These are phyloP conservation scores for Bipolaris oryzae DNA, from an alignment of 2,329 filamentous ascomycete species.

Conservation along the genomic window DNA sequence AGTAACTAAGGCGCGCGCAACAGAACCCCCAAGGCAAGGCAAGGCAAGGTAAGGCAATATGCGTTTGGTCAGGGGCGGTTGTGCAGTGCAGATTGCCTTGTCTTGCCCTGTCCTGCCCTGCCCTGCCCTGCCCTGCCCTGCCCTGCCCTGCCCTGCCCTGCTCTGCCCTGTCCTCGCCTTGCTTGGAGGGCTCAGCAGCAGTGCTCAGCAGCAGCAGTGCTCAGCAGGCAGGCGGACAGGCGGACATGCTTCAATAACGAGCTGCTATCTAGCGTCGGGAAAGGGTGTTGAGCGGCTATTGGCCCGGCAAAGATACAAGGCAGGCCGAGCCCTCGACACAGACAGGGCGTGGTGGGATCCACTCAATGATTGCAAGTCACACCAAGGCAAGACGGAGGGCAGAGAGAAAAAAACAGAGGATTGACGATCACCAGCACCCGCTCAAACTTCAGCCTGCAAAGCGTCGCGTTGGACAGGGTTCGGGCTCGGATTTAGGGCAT, in stretches of 20 bases:
- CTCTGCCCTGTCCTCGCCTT: no score
- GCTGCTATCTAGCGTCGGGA: slow-evolving; percentile 27
- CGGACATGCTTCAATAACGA: slow-evolving; percentile 14
- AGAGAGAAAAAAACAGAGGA: slow-evolving; percentile 34
- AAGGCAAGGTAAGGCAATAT: no score
- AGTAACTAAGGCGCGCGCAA: slow-evolving; percentile 23
- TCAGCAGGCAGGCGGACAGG: slow-evolving; percentile 16
- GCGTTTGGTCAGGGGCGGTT: slow-evolving; percentile 46
- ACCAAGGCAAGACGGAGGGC: slow-evolving; percentile 42
- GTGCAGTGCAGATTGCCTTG: slow-evolving; percentile 48
- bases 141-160: no score
- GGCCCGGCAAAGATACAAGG: slow-evolving; percentile 20
- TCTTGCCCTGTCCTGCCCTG: no score
- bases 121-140: no score
- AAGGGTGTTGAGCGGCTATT: slow-evolving; percentile 29
- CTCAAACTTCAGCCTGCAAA: slow-evolving; percentile 43
- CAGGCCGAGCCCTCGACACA: no score
- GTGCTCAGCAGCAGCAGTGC: slow-evolving; percentile 23
- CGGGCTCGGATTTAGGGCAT: slow-evolving; percentile 43
- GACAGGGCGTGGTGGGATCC: slow-evolving; percentile 19
- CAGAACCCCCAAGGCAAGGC: neutral
- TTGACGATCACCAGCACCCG: slow-evolving; percentile 43
- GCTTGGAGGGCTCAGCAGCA: slow-evolving; percentile 41
- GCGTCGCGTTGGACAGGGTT: slow-evolving; percentile 45
- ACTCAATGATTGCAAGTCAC: slow-evolving; percentile 42